Evolutionary conservation across 768 basidiomycete genomes (phyloP).

Genomic region (Psilocybe cyanescens): DNA sequence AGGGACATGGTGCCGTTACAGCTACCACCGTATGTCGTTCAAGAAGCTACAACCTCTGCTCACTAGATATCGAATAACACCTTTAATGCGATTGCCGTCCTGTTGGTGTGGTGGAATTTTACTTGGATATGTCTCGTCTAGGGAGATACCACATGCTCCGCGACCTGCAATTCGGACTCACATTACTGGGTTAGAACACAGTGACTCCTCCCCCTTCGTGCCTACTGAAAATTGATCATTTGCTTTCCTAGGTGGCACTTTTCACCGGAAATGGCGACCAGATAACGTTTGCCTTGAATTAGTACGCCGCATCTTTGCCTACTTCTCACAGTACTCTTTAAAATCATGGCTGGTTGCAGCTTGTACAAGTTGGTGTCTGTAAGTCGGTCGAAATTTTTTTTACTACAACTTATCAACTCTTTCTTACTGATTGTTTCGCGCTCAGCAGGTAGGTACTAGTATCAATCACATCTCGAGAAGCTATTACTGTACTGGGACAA

Average conservation of each 20-base stretch:
- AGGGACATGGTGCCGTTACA: conserved; percentile 26
- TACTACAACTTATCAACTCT: no score
- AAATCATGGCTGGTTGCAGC: neutral
- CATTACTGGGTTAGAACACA: conserved; percentile 15
- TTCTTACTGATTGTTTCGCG: neutral
- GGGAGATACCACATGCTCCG: conserved; percentile 21
- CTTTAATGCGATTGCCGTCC: conserved; percentile 20
- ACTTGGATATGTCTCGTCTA: neutral
- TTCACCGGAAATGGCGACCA: conserved; percentile 28
- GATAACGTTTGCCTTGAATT: conserved; percentile 28
- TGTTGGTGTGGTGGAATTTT: neutral
- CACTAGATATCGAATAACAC: conserved; percentile 26
- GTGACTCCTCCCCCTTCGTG: neutral
- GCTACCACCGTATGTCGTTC: conserved; percentile 21
- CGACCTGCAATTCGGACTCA: conserved; percentile 25
- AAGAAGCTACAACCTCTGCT: neutral
- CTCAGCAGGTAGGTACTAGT: conserved; percentile 10
- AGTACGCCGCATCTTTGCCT: conserved; percentile 3
- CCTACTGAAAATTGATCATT: neutral
- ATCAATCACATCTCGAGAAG: neutral
- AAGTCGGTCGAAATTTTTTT: no score
- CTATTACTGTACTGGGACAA: no score
- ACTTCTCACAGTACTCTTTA: neutral
- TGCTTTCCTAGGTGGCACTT: conserved; percentile 1
- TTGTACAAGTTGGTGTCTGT: conserved; percentile 2